Evolutionary conservation across 768 basidiomycete genomes (phyloP), one percentile per base, ranked within the genome.

Genomic region (Boletus subcaerulescens): DNA sequence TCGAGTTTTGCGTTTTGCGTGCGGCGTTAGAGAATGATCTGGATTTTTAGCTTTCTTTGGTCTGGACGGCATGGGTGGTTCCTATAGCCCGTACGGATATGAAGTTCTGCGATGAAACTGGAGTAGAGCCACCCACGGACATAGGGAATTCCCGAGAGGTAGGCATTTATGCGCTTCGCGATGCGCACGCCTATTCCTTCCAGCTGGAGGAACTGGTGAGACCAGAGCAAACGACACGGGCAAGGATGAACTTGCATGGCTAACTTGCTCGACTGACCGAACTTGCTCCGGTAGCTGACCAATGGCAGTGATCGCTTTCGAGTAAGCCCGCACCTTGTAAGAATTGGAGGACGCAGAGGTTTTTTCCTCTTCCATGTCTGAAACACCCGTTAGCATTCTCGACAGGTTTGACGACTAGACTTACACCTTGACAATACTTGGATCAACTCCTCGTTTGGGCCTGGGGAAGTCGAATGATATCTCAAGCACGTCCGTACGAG

Each of bases 261-360:
- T 45, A 18, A 77, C 72, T 51, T 83, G 78, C 35, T 70, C 70
- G 35, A 71, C 76, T 8, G 78, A 74, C 41, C 63, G 71, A 49
- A 83, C 73, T 46, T 78, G 77, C 52, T 73, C 65, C 17, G 77
- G 65, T 3, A 81, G 59, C 38, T 68, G 59, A 29, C 67, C 58
- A 42, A 84, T 72, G 31, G 67, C 69, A 9, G 65, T 68, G 50
- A 84, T 80, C 4, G 82, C 82, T 52, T 67, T 74, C 42, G 69
- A 67, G 58, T 79, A 83, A 20, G 82, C 79, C 50, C 74, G 73
- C 17, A 83, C 66, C 70, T 80, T 83, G 71, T 73, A 82, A 5
- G 56, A 55, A 55, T 82, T 83, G n/a, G 69, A 53, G 20, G 61
- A 52, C 4, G 61, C 35, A 13, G 70, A 71, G 8, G 59, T 45